Evolutionary conservation across 2,329 filamentous ascomycete genomes (phyloP).

Genomic region (Seiridium unicorne): DNA sequence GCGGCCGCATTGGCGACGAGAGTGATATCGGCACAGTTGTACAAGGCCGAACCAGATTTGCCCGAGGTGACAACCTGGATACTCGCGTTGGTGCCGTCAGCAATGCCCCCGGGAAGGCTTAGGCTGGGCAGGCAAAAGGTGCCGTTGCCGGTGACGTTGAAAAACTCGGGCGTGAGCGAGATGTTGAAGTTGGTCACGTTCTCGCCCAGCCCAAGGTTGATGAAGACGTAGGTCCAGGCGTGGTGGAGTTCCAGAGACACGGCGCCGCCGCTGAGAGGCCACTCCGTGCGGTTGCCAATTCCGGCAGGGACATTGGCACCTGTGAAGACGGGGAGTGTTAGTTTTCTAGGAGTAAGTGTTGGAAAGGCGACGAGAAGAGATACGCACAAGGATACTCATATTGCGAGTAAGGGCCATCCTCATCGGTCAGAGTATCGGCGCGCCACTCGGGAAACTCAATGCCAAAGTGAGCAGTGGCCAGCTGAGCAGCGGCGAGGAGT

Average conservation of each 20-base stretch:
- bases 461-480: conserved; percentile 46
- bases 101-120: conserved; percentile 43
- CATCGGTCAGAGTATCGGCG: conserved; percentile 41
- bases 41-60: conserved; percentile 58
- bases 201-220: conserved; percentile 50
- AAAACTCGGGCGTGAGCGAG: conserved; percentile 59
- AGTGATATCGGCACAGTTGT: conserved; percentile 75
- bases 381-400: conserved; percentile 50
- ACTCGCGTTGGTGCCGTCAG: conserved; percentile 60
- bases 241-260: conserved; percentile 50
- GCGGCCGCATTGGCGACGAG: conserved; percentile 37
- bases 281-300: conserved; percentile 47
- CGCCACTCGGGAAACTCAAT: conserved; percentile 48
- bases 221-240: conserved; percentile 49
- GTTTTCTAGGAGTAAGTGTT: not conserved
- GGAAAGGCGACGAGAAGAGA: not conserved
- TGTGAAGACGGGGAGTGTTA: conserved; percentile 18
- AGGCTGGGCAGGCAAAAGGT: conserved; percentile 65
- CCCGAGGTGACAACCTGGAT: conserved; percentile 69
- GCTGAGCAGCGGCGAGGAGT: conserved; percentile 30
- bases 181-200: conserved; percentile 66
- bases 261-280: conserved; percentile 49
- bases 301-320: conserved; percentile 47
- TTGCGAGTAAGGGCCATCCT: conserved; percentile 40
- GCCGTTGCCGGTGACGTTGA: conserved; percentile 58